Base-by-base conservation (phyloP, 495 filamentous ascomycete species). In the Polyplosphaeria fusca region DNA sequence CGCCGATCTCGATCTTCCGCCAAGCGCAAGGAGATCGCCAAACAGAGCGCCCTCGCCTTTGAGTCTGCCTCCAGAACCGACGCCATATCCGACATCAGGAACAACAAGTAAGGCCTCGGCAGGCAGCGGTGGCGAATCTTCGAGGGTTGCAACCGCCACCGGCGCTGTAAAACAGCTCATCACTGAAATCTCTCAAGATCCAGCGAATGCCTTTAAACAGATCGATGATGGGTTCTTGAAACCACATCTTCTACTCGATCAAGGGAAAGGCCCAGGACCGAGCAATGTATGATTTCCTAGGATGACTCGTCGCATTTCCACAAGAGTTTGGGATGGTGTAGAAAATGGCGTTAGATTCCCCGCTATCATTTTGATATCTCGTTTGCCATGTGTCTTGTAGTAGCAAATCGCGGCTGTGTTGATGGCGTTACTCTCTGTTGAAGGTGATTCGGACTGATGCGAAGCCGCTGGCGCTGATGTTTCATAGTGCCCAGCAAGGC, bases 171-270 rank as follows among this genome's bases (percentile, higher is more conserved):
- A 83, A 26, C 84, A 87, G 46, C 77, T 88, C 1, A 82, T 92
- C 54, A 83, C 82, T 14, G 86, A 88, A 38, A 83, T 86, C 12
- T 76, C 83, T 0, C 91, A 95, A 35, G 94, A 98, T 68, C 91
- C 95, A 45, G 87, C 87, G 18, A 88, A 85, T 13, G 85, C 93
- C 81, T 96, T 98, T 70, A 84, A 84, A 53, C 92, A 96, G 71
- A 73, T 98, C 48, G 93, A 98, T 70, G 93, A 98, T 70, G 89
- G 88, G 25, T 97, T 88, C 70, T 94, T 98, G 70, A 98, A 98
- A 76, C 93, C 93, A 9, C 89, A 82, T 62, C 76, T 98, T 49
- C 71, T 98, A 52, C 79, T 98, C 32, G 92, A 97, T 75, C 84
- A 84, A 61, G 72, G 74, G 9, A 76, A 74, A 39, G 75, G 76